Base-by-base conservation (phyloP, 2,329 filamentous ascomycete species). In the Uncinocarpus reesii region DNA sequence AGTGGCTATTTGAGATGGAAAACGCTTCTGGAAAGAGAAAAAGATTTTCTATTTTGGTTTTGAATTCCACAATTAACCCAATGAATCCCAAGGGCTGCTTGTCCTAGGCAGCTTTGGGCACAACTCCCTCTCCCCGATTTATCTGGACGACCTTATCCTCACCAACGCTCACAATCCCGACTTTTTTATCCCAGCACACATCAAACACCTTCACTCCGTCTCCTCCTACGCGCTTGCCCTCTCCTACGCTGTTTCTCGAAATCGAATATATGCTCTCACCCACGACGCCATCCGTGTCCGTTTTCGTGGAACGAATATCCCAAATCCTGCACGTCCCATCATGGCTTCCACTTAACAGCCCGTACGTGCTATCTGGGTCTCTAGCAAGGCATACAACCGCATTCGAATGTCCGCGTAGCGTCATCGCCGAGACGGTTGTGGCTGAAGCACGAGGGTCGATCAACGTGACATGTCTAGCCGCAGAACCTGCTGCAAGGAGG, bases 131-230 rank as follows among this genome's bases (percentile, higher is more conserved):
- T 15, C 80, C 81, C 56, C 77, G 76, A 66, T 98, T 95, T 52
- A 98, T 80, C 72, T 98, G 92, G 59, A 98, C 81, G 71, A 79
- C 81, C 71, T 92, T 95, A 63, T 98, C 92, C 75, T 96, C 89
- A 13, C 90, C 88, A 36, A 75, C 88, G 60, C 86, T 93, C 37
- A 95, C 84, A 62, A 98, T 90, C 1, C 92, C 93, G 61, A 93
- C 80, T 5, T 80, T 78, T 63, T 75, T 73, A 65, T 95, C 86
- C 92, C 92, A 98, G 51, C 74, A 77, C 4, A 96, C 85, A 28
- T 80, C 78, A 65, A 96, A 86, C 42, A 98, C 87, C 76, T 96
- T 96, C 53, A 83, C 79, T 20, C 88, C 88, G 51, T 92, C 86
- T 1, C 89, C 89, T 6, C 80, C 82, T 34, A 81, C 73, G 13